Evolutionary conservation across 2,329 filamentous ascomycete species (phyloP).

Genomic region (Epichloe typhina): DNA sequence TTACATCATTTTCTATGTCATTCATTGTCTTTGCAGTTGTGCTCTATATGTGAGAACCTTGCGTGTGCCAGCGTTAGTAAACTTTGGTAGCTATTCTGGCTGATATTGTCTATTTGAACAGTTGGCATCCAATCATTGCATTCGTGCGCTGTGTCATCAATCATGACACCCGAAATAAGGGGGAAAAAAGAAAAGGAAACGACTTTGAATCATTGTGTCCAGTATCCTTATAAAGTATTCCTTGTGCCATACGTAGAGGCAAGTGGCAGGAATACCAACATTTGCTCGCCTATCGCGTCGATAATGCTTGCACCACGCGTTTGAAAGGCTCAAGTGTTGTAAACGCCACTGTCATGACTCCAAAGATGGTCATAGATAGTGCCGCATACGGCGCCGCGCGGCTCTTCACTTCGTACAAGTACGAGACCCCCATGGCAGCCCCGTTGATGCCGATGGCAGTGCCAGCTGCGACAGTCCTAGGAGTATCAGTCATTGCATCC

Average conservation of each 20-base stretch:
- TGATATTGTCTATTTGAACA: background rate
- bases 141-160: background rate
- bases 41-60: background rate
- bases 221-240: no score
- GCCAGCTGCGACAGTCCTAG: conserved; percentile 33
- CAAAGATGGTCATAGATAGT: conserved; percentile 44
- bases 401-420: conserved; percentile 40
- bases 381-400: conserved; percentile 42
- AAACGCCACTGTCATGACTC: conserved; percentile 41
- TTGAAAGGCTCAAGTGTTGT: conserved; percentile 35
- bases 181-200: background rate
- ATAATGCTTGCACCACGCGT: conserved; percentile 21
- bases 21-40: background rate
- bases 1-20: background rate
- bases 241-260: background rate
- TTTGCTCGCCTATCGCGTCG: conserved; percentile 8
- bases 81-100: background rate
- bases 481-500: conserved; percentile 11
- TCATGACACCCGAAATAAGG: background rate
- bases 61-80: background rate
- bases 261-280: background rate
- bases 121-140: background rate
- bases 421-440: conserved; percentile 45
- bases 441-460: conserved; percentile 44
- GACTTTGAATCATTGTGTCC: background rate